Evolutionary conservation across 495 filamentous ascomycete genomes (phyloP).

Genomic region (Trichodelitschia bisporula): DNA sequence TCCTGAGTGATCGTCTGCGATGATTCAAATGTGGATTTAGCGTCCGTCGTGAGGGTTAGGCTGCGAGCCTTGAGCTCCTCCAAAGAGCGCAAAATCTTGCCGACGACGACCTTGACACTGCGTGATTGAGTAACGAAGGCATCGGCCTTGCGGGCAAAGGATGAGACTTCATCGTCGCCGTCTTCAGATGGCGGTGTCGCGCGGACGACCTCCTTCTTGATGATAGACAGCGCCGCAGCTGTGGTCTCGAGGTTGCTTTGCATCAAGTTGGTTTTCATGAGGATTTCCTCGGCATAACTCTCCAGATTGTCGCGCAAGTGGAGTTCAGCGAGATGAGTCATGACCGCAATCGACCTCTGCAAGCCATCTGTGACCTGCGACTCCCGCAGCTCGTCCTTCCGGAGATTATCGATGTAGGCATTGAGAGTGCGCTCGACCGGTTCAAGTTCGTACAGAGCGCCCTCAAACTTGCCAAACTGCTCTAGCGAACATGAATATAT

Average conservation of each 20-base stretch:
- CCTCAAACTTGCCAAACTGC: slow-evolving; percentile 49
- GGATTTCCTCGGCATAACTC: slow-evolving; percentile 54
- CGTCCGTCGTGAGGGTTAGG: slow-evolving; percentile 42
- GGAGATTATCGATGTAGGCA: slow-evolving; percentile 61
- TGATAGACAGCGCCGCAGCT: slow-evolving; percentile 36
- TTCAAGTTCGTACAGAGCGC: slow-evolving; percentile 67
- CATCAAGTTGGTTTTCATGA: slow-evolving; percentile 45
- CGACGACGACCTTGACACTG: slow-evolving; percentile 60
- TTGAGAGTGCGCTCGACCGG: slow-evolving; percentile 81
- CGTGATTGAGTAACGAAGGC: slow-evolving; percentile 47
- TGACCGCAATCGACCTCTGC: slow-evolving; percentile 54
- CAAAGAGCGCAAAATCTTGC: slow-evolving; percentile 52
- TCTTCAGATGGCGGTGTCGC: slow-evolving; percentile 31
- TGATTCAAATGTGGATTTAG: slow-evolving; percentile 24
- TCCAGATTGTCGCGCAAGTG: slow-evolving; percentile 48
- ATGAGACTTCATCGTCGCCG: slow-evolving; percentile 32
- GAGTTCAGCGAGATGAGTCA: slow-evolving; percentile 62
- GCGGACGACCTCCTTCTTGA: slow-evolving; percentile 37
- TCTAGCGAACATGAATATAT: slow-evolving; percentile 53
- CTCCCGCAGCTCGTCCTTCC: slow-evolving; percentile 69
- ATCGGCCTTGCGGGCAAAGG: slow-evolving; percentile 44
- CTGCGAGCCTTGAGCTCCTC: slow-evolving; percentile 58
- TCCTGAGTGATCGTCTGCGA: slow-evolving; percentile 37
- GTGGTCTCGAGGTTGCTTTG: slow-evolving; percentile 65
- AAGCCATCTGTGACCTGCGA: slow-evolving; percentile 57